Base-by-base conservation (phyloP, 495 filamentous ascomycete genomes). In the Penicillium angulare region DNA sequence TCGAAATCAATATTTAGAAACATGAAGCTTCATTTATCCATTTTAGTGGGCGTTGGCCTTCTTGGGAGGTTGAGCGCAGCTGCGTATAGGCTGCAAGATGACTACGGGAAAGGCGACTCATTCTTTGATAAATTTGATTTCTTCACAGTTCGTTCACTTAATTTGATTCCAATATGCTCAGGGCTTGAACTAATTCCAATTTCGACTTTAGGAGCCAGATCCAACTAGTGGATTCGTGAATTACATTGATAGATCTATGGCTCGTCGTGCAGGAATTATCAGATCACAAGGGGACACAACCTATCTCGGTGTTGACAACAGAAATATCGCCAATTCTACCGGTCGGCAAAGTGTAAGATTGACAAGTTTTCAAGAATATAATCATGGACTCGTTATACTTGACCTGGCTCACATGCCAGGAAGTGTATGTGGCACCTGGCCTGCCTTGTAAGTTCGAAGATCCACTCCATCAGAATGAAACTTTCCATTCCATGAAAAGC, bases 211-310 rank as follows among this genome's bases (percentile, higher is more conserved):
- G 45, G 53, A 29, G 4, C 8, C 67, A 0, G 87, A 92, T 56
- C 87, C 86, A 12, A 90, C 87, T 4, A 61, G 83, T 45, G 88
- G 86, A 13, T 86, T 78, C 61, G 87, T 91, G 53, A 57, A 81
- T 40, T 91, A 86, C 61, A 73, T 80, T 29, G 65, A 78, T 53
- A 69, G 68, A 16, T 26, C 38, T 4, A 76, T 72, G 0, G 88
- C 87, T 33, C 72, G 76, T 43, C 49, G 55, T 13, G 56, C 65
- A 16, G 76, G 74, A 3, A 71, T 90, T 6, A 82, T 87, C 48
- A 74, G 73, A 26, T 78, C 72, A 48, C 54, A 61, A 12, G 61
- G 71, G 31, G 64, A 67, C 47, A 73, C 66, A 2, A 63, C 66
- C 47, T 73, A 76, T 49, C 69, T 77, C 32, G 71, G 74, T 36